Conservation (phyloP, 2,329 filamentous ascomycete species). For the Aspergillus quadricinctus region DNA sequence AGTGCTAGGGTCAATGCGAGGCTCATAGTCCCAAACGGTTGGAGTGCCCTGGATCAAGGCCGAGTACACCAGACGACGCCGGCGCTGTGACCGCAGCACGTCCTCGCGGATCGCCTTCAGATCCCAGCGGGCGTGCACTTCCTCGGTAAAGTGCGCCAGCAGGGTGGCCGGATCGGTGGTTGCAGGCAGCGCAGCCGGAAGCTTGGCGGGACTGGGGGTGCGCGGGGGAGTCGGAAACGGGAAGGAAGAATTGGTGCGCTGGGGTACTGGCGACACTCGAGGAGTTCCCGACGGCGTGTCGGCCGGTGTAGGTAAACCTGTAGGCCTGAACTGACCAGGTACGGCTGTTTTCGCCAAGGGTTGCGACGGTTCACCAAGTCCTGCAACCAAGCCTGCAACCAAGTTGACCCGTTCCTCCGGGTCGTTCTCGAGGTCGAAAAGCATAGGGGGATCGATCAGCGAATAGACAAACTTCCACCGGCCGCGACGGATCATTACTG, state of each 20-base stretch:
- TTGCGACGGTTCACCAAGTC: conserved; percentile 26
- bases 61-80: conserved; percentile 72
- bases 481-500: conserved; percentile 90
- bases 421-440: conserved; percentile 74
- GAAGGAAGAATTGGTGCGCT: conserved; percentile 20
- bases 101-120: conserved; percentile 70
- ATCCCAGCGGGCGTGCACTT: conserved; percentile 75
- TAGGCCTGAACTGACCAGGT: conserved; percentile 7
- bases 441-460: conserved; percentile 74
- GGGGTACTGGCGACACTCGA: conserved; percentile 23
- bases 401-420: conserved; percentile 75
- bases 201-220: conserved; percentile 36
- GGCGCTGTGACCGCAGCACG: conserved; percentile 73
- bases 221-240: conserved; percentile 36
- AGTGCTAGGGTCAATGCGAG: conserved; percentile 44
- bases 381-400: conserved; percentile 45
- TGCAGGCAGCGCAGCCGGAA: conserved; percentile 26
- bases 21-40: conserved; percentile 82
- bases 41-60: conserved; percentile 72
- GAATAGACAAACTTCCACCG: conserved; percentile 89
- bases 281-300: conserved; percentile 31
- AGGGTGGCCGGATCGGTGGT: conserved; percentile 37
- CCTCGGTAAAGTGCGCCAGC: conserved; percentile 65
- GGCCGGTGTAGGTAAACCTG: conserved; percentile 28
- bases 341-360: conserved; percentile 40